Percentiles rank a stretch among this genome's conserved stretches.
Conservation (phyloP, 2,329 filamentous ascomycete genomes). For the Bimuria novae-zelandiae region DNA sequence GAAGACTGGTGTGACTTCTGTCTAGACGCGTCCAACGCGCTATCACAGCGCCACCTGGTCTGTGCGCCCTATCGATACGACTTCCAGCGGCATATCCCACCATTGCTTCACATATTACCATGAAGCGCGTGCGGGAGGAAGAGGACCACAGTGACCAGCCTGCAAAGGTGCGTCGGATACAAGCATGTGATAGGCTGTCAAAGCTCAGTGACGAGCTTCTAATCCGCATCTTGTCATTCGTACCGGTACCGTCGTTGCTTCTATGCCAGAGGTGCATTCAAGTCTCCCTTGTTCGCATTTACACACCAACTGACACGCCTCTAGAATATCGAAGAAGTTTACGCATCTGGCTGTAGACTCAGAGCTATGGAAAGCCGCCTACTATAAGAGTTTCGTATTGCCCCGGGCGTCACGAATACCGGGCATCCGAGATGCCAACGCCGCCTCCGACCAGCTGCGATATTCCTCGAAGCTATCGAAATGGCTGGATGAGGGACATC, state of each 20-base stretch:
- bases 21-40: constrained; percentile 23
- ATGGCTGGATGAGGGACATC: constrained; percentile 65
- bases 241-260: constrained; percentile 72
- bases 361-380: constrained; percentile 88
- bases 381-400: constrained; percentile 84
- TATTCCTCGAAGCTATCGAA: constrained; percentile 62
- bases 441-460: constrained; percentile 46
- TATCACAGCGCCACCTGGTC: constrained; percentile 21
- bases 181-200: constrained; percentile 66
- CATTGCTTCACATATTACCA: constrained; percentile 14
- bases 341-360: constrained; percentile 74
- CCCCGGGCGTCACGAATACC: constrained; percentile 78
- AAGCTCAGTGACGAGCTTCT: constrained; percentile 84
- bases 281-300: not conserved
- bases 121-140: constrained; percentile 47
- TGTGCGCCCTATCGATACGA: not conserved
- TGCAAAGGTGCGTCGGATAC: constrained; percentile 53
- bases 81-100: not conserved
- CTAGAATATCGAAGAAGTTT: constrained; percentile 75
- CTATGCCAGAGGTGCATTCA: constrained; percentile 61
- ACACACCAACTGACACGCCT: constrained; percentile 9
- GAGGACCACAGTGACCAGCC: constrained; percentile 31
- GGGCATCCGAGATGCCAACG: constrained; percentile 58
- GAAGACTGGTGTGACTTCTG: not conserved
- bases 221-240: constrained; percentile 77